phyloP scores from a whole-genome alignment of 345 rosid genomes.

The Aegle marmelos region DNA sequence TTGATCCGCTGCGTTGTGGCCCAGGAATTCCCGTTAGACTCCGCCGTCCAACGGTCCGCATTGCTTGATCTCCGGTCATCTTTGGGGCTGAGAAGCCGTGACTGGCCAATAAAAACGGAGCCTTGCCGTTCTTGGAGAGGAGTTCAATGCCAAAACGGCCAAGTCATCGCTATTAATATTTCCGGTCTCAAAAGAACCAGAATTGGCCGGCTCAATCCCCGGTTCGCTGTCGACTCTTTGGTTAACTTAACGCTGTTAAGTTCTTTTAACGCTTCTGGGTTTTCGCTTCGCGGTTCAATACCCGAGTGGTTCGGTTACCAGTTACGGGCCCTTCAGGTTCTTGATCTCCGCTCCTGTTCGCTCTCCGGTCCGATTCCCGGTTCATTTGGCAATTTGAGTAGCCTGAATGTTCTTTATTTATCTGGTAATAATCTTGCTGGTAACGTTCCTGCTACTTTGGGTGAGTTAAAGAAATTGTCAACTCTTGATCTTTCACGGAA shows the following conservation, averaged over 20 bases:
- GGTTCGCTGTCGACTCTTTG: conserved; percentile 50
- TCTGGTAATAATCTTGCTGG: conserved; percentile 46
- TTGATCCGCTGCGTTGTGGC: conserved; percentile 28
- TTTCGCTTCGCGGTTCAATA: conserved; percentile 56
- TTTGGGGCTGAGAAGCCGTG: conserved; percentile 51
- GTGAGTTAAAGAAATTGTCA: conserved; percentile 36
- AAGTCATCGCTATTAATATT: conserved; percentile 40
- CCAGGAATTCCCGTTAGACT: conserved; percentile 29
- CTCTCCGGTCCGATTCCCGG: conserved; percentile 49
- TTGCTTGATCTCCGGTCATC: conserved; percentile 62
- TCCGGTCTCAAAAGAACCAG: conserved; percentile 61
- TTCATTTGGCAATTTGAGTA: conserved; percentile 47
- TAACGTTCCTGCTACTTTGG: conserved; percentile 36
- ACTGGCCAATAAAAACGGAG: conserved; percentile 58
- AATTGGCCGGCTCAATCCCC: conserved; percentile 44
- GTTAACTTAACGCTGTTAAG: conserved; percentile 45
- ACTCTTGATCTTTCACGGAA: conserved; percentile 54
- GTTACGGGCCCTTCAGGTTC: conserved; percentile 38
- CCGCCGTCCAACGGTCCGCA: conserved; percentile 39
- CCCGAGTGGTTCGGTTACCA: conserved; percentile 58
- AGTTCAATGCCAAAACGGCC: conserved; percentile 42
- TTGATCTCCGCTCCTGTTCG: conserved; percentile 60
- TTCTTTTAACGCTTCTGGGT: conserved; percentile 64
- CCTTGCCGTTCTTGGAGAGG: conserved; percentile 65
- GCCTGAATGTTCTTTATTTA: conserved; percentile 39